Percentiles rank a stretch among this genome's conserved stretches.
Evolutionary conservation across 1,284 basidiomycete species (phyloP).

Genomic region (Ustilago lituana): DNA sequence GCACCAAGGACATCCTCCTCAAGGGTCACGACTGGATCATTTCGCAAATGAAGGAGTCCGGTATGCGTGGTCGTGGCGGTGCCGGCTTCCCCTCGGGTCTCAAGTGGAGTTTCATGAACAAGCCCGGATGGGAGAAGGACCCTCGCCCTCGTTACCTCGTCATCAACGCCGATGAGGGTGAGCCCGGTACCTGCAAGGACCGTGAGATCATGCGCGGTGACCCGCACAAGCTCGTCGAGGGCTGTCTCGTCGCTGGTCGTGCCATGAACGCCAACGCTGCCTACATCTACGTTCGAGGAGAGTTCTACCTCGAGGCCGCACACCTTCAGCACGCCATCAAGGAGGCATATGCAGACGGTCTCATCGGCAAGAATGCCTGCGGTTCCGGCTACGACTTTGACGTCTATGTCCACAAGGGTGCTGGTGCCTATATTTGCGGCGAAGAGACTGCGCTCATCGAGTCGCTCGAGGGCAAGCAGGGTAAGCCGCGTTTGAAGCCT

Average conservation of each 20-base stretch:
- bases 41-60: conserved; percentile 92
- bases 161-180: conserved; percentile 98
- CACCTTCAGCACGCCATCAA: conserved; percentile 94
- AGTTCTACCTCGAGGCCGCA: conserved; percentile 93
- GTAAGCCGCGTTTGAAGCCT: conserved; percentile 97
- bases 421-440: conserved; percentile 97
- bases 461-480: conserved; percentile 94
- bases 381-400: conserved; percentile 93
- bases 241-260: conserved; percentile 96
- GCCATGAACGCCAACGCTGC: conserved; percentile 97
- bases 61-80: conserved; percentile 92
- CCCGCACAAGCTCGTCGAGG: conserved; percentile 97
- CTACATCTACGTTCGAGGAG: conserved; percentile 99
- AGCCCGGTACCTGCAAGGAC: conserved; percentile 99
- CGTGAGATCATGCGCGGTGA: conserved; percentile 97
- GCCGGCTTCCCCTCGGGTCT: conserved; percentile 96
- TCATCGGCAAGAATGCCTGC: conserved; percentile 91
- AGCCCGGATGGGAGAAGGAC: conserved; percentile 97
- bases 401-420: conserved; percentile 95
- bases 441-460: conserved; percentile 99
- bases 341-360: conserved; percentile 91
- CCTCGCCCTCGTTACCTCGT: conserved; percentile 92
- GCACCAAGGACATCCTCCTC: conserved; percentile 91
- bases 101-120: conserved; percentile 99
- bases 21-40: conserved; percentile 99